Evolutionary conservation across 2,329 filamentous ascomycete species (phyloP).

Genomic region (Xylariaceae sp.): DNA sequence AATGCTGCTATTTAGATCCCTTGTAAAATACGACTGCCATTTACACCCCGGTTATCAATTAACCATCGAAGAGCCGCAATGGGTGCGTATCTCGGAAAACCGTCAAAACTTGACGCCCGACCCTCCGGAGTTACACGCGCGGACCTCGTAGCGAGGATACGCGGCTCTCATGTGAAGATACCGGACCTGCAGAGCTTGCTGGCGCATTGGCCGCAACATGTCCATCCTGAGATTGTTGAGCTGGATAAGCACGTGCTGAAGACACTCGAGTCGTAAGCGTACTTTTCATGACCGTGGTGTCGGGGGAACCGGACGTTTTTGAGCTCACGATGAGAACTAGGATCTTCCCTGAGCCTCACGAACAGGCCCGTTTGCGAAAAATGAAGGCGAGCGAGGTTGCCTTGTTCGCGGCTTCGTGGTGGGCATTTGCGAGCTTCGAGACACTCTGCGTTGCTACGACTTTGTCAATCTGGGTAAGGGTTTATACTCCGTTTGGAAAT

Average conservation of each 20-base stretch:
- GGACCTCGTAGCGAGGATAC: neutral
- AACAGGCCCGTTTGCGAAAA: constrained; percentile 2
- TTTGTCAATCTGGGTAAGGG: constrained; percentile 7
- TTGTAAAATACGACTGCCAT: no score
- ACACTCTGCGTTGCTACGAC: neutral
- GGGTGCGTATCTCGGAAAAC: no score
- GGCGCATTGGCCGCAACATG: neutral
- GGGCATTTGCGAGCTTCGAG: constrained; percentile 6
- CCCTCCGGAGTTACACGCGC: no score
- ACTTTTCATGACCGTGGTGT: no score
- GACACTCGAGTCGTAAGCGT: no score
- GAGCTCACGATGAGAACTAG: neutral
- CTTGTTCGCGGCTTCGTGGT: constrained; percentile 7
- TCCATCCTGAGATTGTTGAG: neutral
- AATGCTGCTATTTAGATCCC: no score
- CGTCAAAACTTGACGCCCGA: no score
- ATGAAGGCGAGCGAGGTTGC: constrained; percentile 4
- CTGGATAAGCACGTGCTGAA: neutral
- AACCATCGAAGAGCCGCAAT: no score
- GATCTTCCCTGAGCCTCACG: constrained; percentile 4
- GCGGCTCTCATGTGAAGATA: neutral
- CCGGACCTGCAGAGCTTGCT: neutral
- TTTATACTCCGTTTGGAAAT: no score
- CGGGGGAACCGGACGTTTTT: no score
- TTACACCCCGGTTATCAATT: no score